A percentile compares a stretch with the other conserved stretches of the same genome.
phyloP scores from a whole-genome alignment of 257 asterid species.

The Gardenia jasminoides region DNA sequence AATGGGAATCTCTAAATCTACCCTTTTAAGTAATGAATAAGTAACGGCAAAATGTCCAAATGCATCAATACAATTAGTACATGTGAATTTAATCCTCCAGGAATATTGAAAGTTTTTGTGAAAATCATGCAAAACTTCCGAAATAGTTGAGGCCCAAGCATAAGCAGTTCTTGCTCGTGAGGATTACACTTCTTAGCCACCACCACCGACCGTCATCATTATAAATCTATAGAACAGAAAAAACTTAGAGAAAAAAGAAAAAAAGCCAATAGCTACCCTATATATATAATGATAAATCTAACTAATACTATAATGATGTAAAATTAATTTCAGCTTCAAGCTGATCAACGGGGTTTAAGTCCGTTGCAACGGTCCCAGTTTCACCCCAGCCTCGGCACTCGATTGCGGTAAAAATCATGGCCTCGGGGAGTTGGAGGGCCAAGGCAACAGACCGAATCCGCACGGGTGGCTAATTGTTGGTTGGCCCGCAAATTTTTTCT shows the following conservation, averaged over 20 bases:
- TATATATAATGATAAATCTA: neutral
- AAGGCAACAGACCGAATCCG: constrained; percentile 10
- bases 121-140: neutral
- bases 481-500: neutral
- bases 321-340: constrained; percentile 4
- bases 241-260: neutral
- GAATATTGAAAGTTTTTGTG: neutral
- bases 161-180: constrained; percentile 2
- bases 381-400: neutral
- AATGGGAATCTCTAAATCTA: too few relatives aligned
- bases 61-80: neutral
- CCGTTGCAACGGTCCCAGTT: constrained; percentile 12
- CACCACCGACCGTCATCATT: constrained; percentile 36
- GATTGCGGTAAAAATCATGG: neutral
- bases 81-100: neutral
- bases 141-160: neutral
- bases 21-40: too few relatives aligned
- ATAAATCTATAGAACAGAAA: constrained; percentile 1
- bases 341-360: constrained; percentile 21
- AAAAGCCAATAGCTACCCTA: neutral
- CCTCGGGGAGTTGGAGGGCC: constrained; percentile 1
- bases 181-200: constrained; percentile 21
- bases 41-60: neutral
- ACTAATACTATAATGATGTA: neutral
- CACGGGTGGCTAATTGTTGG: constrained; percentile 18